phyloP scores from a whole-genome alignment of 2,329 filamentous ascomycete genomes.

The Colletotrichum tofieldiae region DNA sequence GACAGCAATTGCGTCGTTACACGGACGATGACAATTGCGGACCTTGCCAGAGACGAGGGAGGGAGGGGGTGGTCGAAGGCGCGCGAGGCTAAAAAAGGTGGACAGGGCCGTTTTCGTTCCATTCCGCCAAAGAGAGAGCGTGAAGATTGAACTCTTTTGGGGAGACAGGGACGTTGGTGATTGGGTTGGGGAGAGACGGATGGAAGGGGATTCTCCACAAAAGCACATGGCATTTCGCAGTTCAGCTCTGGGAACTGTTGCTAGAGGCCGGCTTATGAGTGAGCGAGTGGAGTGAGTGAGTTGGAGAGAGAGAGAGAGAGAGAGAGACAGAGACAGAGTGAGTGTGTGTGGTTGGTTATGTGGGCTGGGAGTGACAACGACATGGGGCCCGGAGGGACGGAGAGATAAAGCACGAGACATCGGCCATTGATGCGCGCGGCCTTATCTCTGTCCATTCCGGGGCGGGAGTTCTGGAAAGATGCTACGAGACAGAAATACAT shows the following conservation, averaged over 20 bases:
- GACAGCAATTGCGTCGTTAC: slow-evolving; percentile 15
- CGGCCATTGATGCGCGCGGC: slow-evolving; percentile 39
- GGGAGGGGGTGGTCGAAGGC: neutral
- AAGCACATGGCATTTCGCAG: slow-evolving; percentile 35
- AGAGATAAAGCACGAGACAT: slow-evolving; percentile 42
- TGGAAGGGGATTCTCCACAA: slow-evolving; percentile 12
- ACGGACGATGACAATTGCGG: neutral
- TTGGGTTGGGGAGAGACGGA: neutral
- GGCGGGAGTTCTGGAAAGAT: slow-evolving; percentile 23
- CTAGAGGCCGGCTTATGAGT: neutral
- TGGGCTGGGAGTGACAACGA: slow-evolving; percentile 9
- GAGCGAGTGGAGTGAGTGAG: no score
- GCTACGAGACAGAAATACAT: slow-evolving; percentile 58
- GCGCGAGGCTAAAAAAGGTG: slow-evolving; percentile 18
- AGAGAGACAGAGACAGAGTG: neutral
- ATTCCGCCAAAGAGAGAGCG: slow-evolving; percentile 8
- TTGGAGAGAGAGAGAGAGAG: neutral
- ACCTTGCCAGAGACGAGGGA: no score
- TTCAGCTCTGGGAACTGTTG: neutral
- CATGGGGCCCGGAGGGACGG: slow-evolving; percentile 34
- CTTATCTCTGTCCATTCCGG: slow-evolving; percentile 51
- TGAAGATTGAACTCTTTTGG: neutral
- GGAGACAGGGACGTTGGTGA: neutral
- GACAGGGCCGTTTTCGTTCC: slow-evolving; percentile 24
- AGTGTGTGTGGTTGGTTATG: neutral